Conservation (phyloP, 73 alveolate genomes). For the Blepharisma stoltei region DNA sequence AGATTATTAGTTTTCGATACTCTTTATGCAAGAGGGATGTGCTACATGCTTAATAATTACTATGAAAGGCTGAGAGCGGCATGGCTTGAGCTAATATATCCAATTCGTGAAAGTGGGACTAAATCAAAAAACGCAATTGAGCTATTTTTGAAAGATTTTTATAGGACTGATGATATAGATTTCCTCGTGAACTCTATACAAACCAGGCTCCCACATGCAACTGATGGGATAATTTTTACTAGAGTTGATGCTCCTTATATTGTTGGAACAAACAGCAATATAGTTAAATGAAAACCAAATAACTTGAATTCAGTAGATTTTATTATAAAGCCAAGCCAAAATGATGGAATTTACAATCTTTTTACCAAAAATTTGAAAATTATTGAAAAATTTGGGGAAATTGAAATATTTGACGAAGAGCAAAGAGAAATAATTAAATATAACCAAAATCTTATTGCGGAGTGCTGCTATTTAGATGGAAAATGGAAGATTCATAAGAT, state of each 20-base stretch:
- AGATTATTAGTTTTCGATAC: slow-evolving; percentile 23
- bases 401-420: not conserved
- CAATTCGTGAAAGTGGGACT: slow-evolving; percentile 8
- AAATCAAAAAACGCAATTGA: not conserved
- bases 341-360: not conserved
- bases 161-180: slow-evolving; percentile 19
- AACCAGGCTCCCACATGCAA: slow-evolving; percentile 8
- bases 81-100: not conserved
- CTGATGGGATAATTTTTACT: slow-evolving; percentile 34
- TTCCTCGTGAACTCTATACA: not conserved
- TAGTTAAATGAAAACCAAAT: slow-evolving; percentile 30
- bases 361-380: not conserved
- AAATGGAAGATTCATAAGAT: slow-evolving; percentile 10
- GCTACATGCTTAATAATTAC: slow-evolving; percentile 6
- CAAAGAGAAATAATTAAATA: not conserved
- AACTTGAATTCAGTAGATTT: slow-evolving; percentile 20
- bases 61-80: slow-evolving; percentile 24
- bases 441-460: not conserved
- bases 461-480: not conserved
- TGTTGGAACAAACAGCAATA: not conserved
- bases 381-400: not conserved
- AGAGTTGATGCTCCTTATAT: slow-evolving; percentile 23
- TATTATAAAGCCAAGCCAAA: not conserved
- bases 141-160: slow-evolving; percentile 19
- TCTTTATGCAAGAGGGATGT: not conserved